These are phyloP conservation scores for Artomyces pyxidatus DNA, from an alignment of 768 basidiomycete genomes.

Conservation along the genomic window DNA sequence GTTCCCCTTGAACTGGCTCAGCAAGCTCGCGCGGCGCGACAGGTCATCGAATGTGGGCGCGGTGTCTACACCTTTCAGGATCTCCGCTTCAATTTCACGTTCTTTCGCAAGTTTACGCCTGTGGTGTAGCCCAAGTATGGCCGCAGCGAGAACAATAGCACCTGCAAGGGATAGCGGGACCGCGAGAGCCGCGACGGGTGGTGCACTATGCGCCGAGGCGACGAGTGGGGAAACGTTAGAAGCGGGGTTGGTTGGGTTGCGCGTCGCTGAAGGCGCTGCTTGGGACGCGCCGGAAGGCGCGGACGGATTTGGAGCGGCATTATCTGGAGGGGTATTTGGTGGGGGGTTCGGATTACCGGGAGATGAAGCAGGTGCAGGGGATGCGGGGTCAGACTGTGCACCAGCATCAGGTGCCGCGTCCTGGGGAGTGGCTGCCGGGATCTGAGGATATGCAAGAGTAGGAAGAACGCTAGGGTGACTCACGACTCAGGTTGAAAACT, in stretches of 20 bases:
- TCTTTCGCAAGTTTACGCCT: conserved; percentile 20
- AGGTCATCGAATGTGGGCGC: not conserved
- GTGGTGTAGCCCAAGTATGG: conserved; percentile 19
- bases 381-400: not conserved
- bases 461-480: conserved; percentile 3
- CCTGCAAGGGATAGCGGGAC: conserved; percentile 27
- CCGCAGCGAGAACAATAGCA: conserved; percentile 22
- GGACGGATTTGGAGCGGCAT: not conserved
- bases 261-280: not conserved
- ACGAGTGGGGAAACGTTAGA: conserved; percentile 13
- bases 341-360: not conserved
- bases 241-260: not conserved
- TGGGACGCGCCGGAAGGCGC: not conserved
- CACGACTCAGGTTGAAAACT: conserved; percentile 23
- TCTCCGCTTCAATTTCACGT: conserved; percentile 10
- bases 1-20: not conserved
- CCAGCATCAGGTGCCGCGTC: conserved; percentile 1
- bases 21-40: not conserved
- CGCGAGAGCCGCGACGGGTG: conserved; percentile 25
- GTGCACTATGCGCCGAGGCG: conserved; percentile 16
- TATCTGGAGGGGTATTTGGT: conserved; percentile 1
- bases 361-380: not conserved
- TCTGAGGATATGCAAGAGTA: not conserved
- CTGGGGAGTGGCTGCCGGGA: not conserved
- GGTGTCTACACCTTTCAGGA: not conserved